phyloP scores from a whole-genome alignment of 2,329 filamentous ascomycete species.

The Fusarium udum region DNA sequence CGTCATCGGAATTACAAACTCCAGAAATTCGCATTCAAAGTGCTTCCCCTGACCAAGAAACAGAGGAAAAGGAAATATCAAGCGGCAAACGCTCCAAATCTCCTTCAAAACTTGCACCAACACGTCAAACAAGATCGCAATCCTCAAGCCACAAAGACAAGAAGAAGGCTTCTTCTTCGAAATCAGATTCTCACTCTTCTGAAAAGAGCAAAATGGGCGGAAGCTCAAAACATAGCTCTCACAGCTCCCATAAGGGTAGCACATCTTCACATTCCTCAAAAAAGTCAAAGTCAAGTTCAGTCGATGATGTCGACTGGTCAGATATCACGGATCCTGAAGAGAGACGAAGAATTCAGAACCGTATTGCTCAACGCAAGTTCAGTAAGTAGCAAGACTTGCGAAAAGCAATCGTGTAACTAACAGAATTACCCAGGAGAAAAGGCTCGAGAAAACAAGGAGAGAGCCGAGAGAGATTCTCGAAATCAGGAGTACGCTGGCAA shows the following conservation, averaged over 20 bases:
- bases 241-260: conserved; percentile 43
- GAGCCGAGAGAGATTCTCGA: conserved; percentile 67
- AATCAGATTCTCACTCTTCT: conserved; percentile 8
- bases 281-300: conserved; percentile 54
- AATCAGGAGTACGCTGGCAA: conserved; percentile 72
- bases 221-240: conserved; percentile 36
- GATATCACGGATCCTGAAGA: conserved; percentile 75
- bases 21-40: conserved; percentile 45
- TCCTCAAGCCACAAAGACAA: conserved; percentile 24
- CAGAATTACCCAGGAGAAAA: conserved; percentile 69
- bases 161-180: conserved; percentile 26
- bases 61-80: neutral
- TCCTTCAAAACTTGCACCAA: conserved; percentile 24
- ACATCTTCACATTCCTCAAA: conserved; percentile 46
- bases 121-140: conserved; percentile 27
- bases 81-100: neutral
- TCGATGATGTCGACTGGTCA: conserved; percentile 70
- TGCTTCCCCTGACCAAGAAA: conserved; percentile 37
- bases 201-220: conserved; percentile 35
- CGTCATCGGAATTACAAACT: conserved; percentile 25
- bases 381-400: conserved; percentile 59
- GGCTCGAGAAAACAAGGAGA: conserved; percentile 72
- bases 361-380: conserved; percentile 79
- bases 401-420: neutral
- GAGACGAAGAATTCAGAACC: conserved; percentile 78